phyloP scores from a whole-genome alignment of 495 filamentous ascomycete species.

The Lichina pygmaea region DNA sequence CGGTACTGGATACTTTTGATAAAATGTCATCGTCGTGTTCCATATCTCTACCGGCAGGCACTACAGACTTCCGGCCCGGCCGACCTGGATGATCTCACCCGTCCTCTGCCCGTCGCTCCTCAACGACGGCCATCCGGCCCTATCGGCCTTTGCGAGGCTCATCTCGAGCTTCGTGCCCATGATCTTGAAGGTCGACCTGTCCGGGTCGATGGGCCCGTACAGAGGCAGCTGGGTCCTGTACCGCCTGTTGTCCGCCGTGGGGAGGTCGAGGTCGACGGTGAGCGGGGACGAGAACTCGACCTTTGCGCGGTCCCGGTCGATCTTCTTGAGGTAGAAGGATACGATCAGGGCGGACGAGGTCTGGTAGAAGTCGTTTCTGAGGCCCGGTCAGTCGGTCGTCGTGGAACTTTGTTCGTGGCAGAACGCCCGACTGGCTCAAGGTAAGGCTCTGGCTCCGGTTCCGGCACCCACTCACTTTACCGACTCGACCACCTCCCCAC shows the following conservation, averaged over 20 bases:
- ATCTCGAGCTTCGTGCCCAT: constrained; percentile 91
- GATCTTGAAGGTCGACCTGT: constrained; percentile 52
- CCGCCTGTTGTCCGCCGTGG: constrained; percentile 61
- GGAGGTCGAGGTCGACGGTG: constrained; percentile 45
- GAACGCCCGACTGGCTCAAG: constrained; percentile 13
- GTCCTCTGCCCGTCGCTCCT: constrained; percentile 54
- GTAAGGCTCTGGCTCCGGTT: constrained; percentile 38
- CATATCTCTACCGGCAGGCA: neutral
- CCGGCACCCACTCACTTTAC: constrained; percentile 5
- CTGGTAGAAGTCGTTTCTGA: constrained; percentile 84
- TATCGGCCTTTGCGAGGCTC: constrained; percentile 57
- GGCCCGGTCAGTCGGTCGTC: neutral
- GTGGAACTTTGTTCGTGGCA: neutral
- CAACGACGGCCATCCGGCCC: constrained; percentile 67
- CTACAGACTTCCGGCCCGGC: constrained; percentile 40
- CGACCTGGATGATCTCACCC: constrained; percentile 62
- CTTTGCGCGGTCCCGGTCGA: constrained; percentile 50
- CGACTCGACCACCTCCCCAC: constrained; percentile 21
- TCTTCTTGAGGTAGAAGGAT: constrained; percentile 90
- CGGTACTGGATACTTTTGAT: no score
- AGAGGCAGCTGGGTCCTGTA: constrained; percentile 50
- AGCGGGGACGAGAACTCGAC: constrained; percentile 32
- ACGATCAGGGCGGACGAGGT: constrained; percentile 63
- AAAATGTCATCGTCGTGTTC: no score
- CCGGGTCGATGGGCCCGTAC: constrained; percentile 47